Evolutionary conservation across 2,329 filamentous ascomycete genomes (phyloP).

Genomic region (Dendrostoma leiphaemia): DNA sequence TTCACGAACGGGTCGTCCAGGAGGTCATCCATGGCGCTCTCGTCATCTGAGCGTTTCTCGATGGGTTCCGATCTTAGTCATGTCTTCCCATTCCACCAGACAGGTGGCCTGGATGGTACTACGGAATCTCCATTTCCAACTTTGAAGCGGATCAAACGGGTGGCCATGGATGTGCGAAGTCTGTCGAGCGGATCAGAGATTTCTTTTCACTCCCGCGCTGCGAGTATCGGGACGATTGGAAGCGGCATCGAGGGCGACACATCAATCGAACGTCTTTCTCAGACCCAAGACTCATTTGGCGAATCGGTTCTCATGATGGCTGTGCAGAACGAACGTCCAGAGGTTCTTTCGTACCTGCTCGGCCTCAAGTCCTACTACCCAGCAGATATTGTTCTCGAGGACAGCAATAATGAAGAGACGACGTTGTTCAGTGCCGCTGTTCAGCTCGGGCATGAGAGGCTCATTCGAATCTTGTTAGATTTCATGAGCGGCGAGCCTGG

Average conservation of each 20-base stretch:
- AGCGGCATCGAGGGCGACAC: conserved; percentile 81
- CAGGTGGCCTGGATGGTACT: conserved; percentile 37
- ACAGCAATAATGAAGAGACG: conserved; percentile 86
- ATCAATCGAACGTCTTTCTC: conserved; percentile 74
- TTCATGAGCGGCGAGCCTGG: conserved; percentile 56
- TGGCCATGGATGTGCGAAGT: conserved; percentile 87
- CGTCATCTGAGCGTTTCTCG: conserved; percentile 50
- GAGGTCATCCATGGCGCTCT: conserved; percentile 37
- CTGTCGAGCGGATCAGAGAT: conserved; percentile 82
- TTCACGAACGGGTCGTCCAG: conserved; percentile 40
- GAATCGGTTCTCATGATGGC: conserved; percentile 91
- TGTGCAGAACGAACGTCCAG: conserved; percentile 67
- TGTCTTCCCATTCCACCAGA: conserved; percentile 85
- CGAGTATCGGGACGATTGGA: conserved; percentile 71
- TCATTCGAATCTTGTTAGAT: conserved; percentile 73
- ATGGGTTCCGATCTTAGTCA: conserved; percentile 66
- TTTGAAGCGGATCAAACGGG: conserved; percentile 66
- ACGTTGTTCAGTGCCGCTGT: conserved; percentile 88
- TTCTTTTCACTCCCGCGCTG: conserved; percentile 77
- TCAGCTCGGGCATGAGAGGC: conserved; percentile 72
- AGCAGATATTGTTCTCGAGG: conserved; percentile 67
- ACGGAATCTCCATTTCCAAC: conserved; percentile 30
- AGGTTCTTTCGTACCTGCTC: conserved; percentile 76
- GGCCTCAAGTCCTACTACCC: conserved; percentile 76
- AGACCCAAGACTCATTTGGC: conserved; percentile 68